A percentile compares a stretch with the other conserved stretches of the same genome.
phyloP scores from a whole-genome alignment of 2,329 filamentous ascomycete genomes.

The Cryphonectria japonica region DNA sequence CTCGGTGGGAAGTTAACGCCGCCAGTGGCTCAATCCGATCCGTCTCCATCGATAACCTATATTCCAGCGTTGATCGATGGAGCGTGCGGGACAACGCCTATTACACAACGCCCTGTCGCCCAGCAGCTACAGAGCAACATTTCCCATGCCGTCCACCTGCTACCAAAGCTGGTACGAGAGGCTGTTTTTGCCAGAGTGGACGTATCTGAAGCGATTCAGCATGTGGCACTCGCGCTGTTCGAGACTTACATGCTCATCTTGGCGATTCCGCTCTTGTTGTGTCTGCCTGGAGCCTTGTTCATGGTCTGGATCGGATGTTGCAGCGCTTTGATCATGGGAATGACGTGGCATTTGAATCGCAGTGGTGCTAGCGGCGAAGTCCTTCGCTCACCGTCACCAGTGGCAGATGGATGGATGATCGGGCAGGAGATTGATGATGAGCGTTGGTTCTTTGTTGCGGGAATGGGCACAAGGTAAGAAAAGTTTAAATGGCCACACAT shows the following conservation, averaged over 20 bases:
- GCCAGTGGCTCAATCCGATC: not conserved
- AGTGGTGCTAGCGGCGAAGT: slow-evolving; percentile 29
- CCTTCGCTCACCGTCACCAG: slow-evolving; percentile 29
- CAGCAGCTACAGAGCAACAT: slow-evolving; percentile 35
- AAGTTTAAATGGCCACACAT: not conserved
- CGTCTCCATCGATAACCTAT: slow-evolving; percentile 36
- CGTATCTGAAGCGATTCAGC: slow-evolving; percentile 33
- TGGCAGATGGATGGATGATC: slow-evolving; percentile 36
- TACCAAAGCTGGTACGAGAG: slow-evolving; percentile 33
- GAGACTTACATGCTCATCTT: slow-evolving; percentile 36
- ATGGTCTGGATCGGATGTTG: slow-evolving; percentile 35
- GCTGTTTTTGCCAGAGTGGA: slow-evolving; percentile 31
- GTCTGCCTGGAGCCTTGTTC: slow-evolving; percentile 39
- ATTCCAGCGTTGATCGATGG: slow-evolving; percentile 43
- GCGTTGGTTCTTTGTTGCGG: slow-evolving; percentile 42
- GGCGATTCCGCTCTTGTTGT: slow-evolving; percentile 35
- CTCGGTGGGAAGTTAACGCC: not conserved
- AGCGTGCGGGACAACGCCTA: slow-evolving; percentile 40
- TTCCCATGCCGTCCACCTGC: slow-evolving; percentile 29
- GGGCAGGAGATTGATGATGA: slow-evolving; percentile 37
- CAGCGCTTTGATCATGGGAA: slow-evolving; percentile 32
- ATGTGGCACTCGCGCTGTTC: slow-evolving; percentile 33
- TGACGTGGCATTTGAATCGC: slow-evolving; percentile 39
- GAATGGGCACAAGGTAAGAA: slow-evolving; percentile 40
- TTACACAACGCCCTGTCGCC: slow-evolving; percentile 33